Base-by-base conservation (phyloP, 768 basidiomycete genomes). In the Amanita pseudoporphyria region DNA sequence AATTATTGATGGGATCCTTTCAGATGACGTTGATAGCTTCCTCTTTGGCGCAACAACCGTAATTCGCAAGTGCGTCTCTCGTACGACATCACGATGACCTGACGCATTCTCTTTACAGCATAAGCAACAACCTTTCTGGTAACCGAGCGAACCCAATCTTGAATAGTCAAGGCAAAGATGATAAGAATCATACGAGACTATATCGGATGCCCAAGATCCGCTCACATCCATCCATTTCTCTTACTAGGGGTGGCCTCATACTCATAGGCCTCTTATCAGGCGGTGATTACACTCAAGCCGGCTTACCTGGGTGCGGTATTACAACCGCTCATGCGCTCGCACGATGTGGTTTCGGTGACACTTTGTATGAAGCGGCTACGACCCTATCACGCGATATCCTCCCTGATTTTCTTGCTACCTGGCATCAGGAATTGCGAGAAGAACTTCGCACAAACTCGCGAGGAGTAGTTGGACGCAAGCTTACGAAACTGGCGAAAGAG, bases 1-100 rank as follows among this genome's bases (percentile, higher is more conserved):
- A 2, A 63, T 86, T 46, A 86, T 97, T 49, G 94, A 97, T 60
- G 89, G 83, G 0, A 78, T 96, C 21, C 72, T 94, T 38, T 88
- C 93, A 0, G 94, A 97, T 62, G 94, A 96, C 58, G 92, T 93
- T 1, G 93, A 97, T 59, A 93, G 81, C 48, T 84, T 95, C 59
- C 66, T 96, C 2, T 97, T 97, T 54, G 92, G 93, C 19, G 92
- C 90, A 1, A 75, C 67, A 5, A 79, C 79, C 39, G 81, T 97
- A 24, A 78, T 95, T 56, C 78, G 93, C 60, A 96, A 95, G 89
- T 89, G 53, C 45, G 73, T 71, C 53, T 18, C 14, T 3, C 7
- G 42, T 48, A 31, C 14, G 18, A n/a, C 42, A 45, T 54, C n/a
- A n/a, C n/a, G 45, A 53, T n/a, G 47, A 54, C 19, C 62, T 38